Evolutionary conservation across 176 grass and related monocot genomes (phyloP).

Genomic region (Triticum dicoccoides): DNA sequence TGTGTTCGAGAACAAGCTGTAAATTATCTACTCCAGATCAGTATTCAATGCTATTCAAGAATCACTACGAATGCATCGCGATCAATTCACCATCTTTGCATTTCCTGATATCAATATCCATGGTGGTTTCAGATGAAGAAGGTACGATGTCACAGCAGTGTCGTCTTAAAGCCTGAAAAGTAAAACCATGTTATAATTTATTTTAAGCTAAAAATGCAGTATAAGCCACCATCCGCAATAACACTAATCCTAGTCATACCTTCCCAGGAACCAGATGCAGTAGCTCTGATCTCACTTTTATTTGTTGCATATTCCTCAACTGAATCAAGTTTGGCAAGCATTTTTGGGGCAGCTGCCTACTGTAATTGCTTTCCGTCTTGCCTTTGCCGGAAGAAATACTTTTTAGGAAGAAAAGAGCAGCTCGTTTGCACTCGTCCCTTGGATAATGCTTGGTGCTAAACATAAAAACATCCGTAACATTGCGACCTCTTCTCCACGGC

Average conservation of each 20-base stretch:
- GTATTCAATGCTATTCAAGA: background rate
- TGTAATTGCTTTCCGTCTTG: constrained; percentile 63
- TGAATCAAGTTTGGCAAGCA: constrained; percentile 44
- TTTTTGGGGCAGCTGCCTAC: constrained; percentile 43
- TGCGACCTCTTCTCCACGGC: constrained; percentile 60
- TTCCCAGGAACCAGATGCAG: constrained; percentile 46
- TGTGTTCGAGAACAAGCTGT: background rate
- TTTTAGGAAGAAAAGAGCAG: constrained; percentile 63
- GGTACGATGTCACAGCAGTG: constrained; percentile 85
- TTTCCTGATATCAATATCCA: constrained; percentile 77
- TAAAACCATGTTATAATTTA: constrained; percentile 6
- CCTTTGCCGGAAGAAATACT: constrained; percentile 34
- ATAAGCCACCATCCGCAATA: background rate
- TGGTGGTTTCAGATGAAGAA: constrained; percentile 50
- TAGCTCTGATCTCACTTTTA: constrained; percentile 50
- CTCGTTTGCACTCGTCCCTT: constrained; percentile 69
- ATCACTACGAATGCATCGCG: constrained; percentile 57
- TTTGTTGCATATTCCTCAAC: constrained; percentile 38
- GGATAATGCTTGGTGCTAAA: constrained; percentile 63
- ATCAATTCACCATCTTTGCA: constrained; percentile 92
- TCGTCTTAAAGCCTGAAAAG: constrained; percentile 62
- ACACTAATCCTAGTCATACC: constrained; percentile 45
- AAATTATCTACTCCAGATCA: constrained; percentile 1
- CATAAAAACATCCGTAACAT: constrained; percentile 60
- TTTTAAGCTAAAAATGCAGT: background rate